Conservation (phyloP, 169 alveolate species). For the Eimeria maxima region DNA sequence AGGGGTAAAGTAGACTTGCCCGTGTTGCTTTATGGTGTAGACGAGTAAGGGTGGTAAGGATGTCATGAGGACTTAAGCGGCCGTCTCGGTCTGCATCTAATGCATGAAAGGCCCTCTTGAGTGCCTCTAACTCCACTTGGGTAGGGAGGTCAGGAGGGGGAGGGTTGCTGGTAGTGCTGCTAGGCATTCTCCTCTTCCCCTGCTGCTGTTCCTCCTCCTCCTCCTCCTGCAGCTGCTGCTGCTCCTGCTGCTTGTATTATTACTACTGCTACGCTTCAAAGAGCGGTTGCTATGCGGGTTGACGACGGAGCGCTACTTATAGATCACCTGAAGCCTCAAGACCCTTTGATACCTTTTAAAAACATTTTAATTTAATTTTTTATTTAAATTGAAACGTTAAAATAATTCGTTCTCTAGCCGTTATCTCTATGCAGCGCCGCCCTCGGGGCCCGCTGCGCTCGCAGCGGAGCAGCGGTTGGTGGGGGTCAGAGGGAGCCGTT, state of each 20-base stretch:
- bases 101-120: slow-evolving; percentile 83
- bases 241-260: too few relatives aligned
- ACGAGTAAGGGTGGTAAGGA: slow-evolving; percentile 45
- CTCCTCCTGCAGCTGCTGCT: too few relatives aligned
- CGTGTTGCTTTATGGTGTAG: slow-evolving; percentile 76
- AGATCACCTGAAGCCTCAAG: background rate
- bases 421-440: background rate
- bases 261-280: background rate
- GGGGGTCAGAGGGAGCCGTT: background rate
- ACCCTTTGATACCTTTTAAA: background rate
- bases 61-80: slow-evolving; percentile 77
- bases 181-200: slow-evolving; percentile 21
- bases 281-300: background rate
- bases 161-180: slow-evolving; percentile 46
- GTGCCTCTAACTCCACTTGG: slow-evolving; percentile 86
- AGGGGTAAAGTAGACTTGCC: slow-evolving; percentile 13
- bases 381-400: background rate
- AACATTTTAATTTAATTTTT: background rate
- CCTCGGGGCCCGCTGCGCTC: slow-evolving; percentile 13
- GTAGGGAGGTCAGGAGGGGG: slow-evolving; percentile 70
- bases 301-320: background rate
- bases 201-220: background rate
- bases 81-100: slow-evolving; percentile 84
- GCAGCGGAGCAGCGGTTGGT: background rate
- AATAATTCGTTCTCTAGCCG: background rate